Evolutionary conservation across 2,329 filamentous ascomycete genomes (phyloP), one percentile per base, ranked within the genome.

Genomic region (Claviceps capensis): DNA sequence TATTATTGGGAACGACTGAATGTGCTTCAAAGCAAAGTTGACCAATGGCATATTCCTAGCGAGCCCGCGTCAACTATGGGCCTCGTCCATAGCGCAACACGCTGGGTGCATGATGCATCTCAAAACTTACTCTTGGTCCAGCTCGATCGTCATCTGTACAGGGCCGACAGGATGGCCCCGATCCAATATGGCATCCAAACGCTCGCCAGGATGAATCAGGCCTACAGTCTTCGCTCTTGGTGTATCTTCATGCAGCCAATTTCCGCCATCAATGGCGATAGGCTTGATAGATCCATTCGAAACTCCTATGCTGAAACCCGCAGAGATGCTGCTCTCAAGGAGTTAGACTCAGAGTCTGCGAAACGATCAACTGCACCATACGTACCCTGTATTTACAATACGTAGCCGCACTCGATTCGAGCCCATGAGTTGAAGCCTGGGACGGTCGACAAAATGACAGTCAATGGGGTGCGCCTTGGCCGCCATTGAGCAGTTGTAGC

Each of bases 201-300:
- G 53, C 48, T 60, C 56, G 22, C 58, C 58, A 2, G 58, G 58
- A 40, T 59, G 57, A 37, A 60, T 30, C 3, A 59, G 51, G 13
- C 58, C 58, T 23, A 60, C 37, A 5, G 56, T 50, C 2, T 38
- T 47, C 13, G 53, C 53, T 16, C 49, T 40, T 36, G 56, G 53
- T 4, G 58, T 58, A 30, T 51, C 38, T 5, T 48, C 23, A 5
- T 51, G 30, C n/a, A 57, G 51, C 11, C 30, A 17, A 44, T 46
- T 26, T 13, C 56, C 58, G 2, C 58, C 58, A 37, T 60, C 58
- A 16, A 60, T 55, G 4, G 55, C 52, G 14, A 60, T 54, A 34
- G 57, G 45, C 34, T 51, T 48, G 52, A 60, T 54, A 7, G 44
- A 48, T 9, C 51, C 56, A 11, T 44, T 8, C 16, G 50, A 48